Evolutionary conservation across 108 stramenopile genomes (phyloP), one percentile per base, ranked within the genome.

Genomic region (Chaetoceros muelleri): DNA sequence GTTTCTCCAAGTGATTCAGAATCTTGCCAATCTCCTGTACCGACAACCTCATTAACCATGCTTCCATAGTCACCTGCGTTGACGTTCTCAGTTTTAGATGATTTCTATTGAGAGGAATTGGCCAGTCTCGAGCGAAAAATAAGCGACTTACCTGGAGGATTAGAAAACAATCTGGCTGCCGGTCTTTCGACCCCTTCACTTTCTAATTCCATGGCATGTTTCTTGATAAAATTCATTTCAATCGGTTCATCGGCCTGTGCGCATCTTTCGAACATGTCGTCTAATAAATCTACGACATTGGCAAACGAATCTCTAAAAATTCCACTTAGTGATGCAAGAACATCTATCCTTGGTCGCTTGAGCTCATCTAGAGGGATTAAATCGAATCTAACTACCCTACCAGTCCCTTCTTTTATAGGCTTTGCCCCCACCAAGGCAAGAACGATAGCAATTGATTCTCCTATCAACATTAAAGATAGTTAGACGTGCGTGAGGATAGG

Each of bases 271-370:
- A 87, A 88, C 72, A 88, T 82, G 60, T 92, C 90, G 51, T 92
- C 90, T 40, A 92, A 56, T 31, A 92, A 61, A 53, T 88, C 86
- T 13, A 92, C 87, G 22, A 92, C 66, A 65, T 92, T 92, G 28
- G 84, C 84, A 70, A 92, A 92, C 22, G 85, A 84, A 68, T 92
- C 90, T 21, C 90, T 53, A 50, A 92, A 92, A 22, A 92, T 87
- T 0, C 90, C 90, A 53, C 68, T 71, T 16, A 92, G 72, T 25
- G 82, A 82, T 3, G 90, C 90, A 3, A 92, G 71, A 21, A 88
- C 73, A 51, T 92, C 90, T 22, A 92, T 66, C 22, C 90, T 29
- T 3, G 90, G 90, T 34, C 90, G 60, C 3, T 73, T 73, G 5
- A 92, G 67, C 61, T 92, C 90, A 46, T 73, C 72, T 0, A 92